Evolutionary conservation across 768 basidiomycete genomes (phyloP).

Genomic region (Fibroporia radiculosa): DNA sequence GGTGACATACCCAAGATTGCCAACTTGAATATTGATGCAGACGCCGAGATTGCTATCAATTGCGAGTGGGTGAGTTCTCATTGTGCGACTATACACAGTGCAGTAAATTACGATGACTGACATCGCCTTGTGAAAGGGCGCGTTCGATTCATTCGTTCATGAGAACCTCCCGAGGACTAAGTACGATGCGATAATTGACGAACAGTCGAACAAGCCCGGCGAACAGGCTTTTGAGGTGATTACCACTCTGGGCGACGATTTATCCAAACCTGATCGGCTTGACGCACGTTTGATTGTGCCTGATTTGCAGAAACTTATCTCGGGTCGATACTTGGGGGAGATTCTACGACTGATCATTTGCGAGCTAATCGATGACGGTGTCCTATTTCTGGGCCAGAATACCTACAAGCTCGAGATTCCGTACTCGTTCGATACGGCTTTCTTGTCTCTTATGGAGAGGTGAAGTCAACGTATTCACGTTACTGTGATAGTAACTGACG

Average conservation of each 20-base stretch:
- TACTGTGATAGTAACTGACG: no score
- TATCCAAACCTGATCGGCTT: neutral
- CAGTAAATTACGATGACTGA: neutral
- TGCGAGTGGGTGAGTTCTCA: conserved; percentile 93
- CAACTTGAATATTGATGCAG: conserved; percentile 56
- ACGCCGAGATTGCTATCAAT: conserved; percentile 86
- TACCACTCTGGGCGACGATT: neutral
- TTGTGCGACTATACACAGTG: neutral
- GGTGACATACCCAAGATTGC: conserved; percentile 81
- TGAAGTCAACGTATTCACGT: no score
- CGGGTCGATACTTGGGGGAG: conserved; percentile 93
- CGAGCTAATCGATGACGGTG: conserved; percentile 94
- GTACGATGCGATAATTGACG: conserved; percentile 89
- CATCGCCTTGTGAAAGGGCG: conserved; percentile 49
- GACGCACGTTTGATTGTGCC: neutral
- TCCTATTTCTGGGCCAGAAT: conserved; percentile 95
- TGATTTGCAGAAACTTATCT: conserved; percentile 79
- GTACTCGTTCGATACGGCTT: conserved; percentile 92
- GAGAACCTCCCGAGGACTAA: conserved; percentile 93
- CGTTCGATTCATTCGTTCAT: conserved; percentile 94
- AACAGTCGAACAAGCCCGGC: conserved; percentile 91
- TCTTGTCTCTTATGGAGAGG: conserved; percentile 96
- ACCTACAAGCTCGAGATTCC: conserved; percentile 96
- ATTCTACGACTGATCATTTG: conserved; percentile 91
- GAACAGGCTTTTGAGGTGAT: conserved; percentile 89